Conservation (phyloP, 176 grass and related monocot genomes). For the Carex myosuroides region DNA sequence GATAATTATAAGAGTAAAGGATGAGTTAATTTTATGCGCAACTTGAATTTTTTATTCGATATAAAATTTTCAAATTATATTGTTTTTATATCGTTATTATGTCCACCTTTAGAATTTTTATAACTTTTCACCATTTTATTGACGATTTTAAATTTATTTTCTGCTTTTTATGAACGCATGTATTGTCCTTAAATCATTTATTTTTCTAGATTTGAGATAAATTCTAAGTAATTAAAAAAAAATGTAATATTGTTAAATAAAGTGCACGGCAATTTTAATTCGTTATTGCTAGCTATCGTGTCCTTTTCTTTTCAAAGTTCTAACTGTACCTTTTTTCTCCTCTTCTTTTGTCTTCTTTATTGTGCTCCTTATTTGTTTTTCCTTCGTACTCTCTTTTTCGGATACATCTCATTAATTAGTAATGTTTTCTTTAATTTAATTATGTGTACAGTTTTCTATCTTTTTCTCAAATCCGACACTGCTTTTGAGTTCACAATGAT, state of each 20-base stretch:
- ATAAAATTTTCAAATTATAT: no score
- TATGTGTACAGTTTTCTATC: background rate
- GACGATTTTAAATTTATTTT: no score
- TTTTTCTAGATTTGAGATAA: no score
- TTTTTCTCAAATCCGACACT: background rate
- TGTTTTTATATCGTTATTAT: no score
- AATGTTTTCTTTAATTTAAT: background rate
- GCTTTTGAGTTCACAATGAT: background rate
- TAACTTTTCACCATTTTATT: no score
- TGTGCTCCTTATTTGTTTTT: background rate
- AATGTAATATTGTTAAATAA: no score
- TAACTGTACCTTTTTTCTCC: background rate
- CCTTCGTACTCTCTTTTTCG: background rate
- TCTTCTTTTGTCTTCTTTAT: background rate
- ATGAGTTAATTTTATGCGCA: background rate
- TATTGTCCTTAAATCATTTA: no score
- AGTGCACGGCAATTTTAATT: background rate
- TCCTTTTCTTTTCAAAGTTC: background rate
- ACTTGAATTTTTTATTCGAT: no score
- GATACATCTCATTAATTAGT: background rate
- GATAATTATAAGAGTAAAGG: background rate
- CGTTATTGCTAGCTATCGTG: background rate
- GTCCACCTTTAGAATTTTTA: no score
- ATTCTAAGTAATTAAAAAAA: no score
- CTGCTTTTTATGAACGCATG: no score